Conservation (phyloP, 768 basidiomycete genomes). For the Trametes villosa region DNA sequence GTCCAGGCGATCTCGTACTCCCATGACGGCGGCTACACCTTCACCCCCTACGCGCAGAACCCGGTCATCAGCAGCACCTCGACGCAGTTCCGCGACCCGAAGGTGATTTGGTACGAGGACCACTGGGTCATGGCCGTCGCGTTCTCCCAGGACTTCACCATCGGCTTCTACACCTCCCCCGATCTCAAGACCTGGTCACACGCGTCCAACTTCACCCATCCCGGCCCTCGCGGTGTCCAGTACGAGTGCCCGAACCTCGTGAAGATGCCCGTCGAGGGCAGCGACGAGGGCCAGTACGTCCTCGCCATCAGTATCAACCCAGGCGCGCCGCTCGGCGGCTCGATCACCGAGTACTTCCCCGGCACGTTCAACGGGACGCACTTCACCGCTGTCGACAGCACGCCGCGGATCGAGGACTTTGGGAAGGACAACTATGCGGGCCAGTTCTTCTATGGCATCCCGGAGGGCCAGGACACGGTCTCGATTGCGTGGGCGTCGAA, state of each 20-base stretch:
- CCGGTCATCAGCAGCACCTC: constrained; percentile 18
- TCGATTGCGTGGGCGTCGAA: constrained; percentile 20
- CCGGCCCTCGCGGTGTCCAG: constrained; percentile 7
- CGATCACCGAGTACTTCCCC: constrained; percentile 18
- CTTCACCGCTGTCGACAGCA: constrained; percentile 9
- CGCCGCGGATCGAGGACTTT: constrained; percentile 18
- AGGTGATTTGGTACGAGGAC: constrained; percentile 21
- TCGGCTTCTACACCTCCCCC: constrained; percentile 17
- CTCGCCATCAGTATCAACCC: constrained; percentile 22
- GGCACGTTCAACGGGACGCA: constrained; percentile 21
- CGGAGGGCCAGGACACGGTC: constrained; percentile 9
- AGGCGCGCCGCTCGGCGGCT: constrained; percentile 21
- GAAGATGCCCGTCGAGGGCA: constrained; percentile 11
- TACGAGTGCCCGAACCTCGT: constrained; percentile 22
- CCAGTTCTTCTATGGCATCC: constrained; percentile 20
- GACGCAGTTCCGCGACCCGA: constrained; percentile 20
- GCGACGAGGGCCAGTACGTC: constrained; percentile 11
- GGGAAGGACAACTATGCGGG: constrained; percentile 23
- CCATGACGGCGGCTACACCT: constrained; percentile 17
- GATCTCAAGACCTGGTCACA: constrained; percentile 19
- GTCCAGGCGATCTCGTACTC: constrained; percentile 23
- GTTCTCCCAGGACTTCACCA: constrained; percentile 12
- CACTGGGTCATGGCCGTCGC: constrained; percentile 19
- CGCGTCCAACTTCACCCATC: constrained; percentile 20
- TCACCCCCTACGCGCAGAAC: constrained; percentile 13